These are phyloP conservation scores for Senecio squalidus DNA, from an alignment of 140 eudicot species.

Conservation along the genomic window DNA sequence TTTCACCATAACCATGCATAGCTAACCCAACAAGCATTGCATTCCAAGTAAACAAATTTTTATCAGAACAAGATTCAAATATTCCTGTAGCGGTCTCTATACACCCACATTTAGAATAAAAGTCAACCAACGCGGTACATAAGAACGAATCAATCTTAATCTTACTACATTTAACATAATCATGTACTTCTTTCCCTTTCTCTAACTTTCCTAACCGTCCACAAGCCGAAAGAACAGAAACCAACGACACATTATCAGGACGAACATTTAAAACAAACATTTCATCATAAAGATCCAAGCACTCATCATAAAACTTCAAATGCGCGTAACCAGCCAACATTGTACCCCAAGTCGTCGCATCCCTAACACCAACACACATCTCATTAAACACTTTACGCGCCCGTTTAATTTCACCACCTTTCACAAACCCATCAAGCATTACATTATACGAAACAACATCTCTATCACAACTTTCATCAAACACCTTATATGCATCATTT, in stretches of 20 bases:
- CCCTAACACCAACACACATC: constrained; percentile 44
- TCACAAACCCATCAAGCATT: constrained; percentile 63
- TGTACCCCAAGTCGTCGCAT: constrained; percentile 64
- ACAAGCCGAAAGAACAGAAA: constrained; percentile 63
- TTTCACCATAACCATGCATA: constrained; percentile 49
- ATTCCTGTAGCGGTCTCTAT: constrained; percentile 49
- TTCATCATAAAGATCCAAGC: constrained; percentile 52
- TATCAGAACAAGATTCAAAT: constrained; percentile 36
- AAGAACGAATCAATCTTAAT: constrained; percentile 45
- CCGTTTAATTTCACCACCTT: constrained; percentile 32
- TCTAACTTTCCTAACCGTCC: constrained; percentile 54
- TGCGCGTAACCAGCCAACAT: constrained; percentile 62
- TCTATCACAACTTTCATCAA: constrained; percentile 39
- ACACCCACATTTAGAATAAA: constrained; percentile 70
- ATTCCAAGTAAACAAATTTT: constrained; percentile 60
- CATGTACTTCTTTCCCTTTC: constrained; percentile 47
- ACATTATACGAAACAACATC: constrained; percentile 62
- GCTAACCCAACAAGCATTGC: constrained; percentile 73
- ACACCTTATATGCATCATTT: constrained; percentile 39
- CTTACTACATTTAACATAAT: constrained; percentile 22
- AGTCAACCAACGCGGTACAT: constrained; percentile 67
- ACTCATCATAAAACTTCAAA: constrained; percentile 32
- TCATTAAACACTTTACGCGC: constrained; percentile 51
- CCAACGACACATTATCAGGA: constrained; percentile 52
- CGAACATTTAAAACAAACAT: constrained; percentile 32